Base-by-base conservation (phyloP, 305 asterid species). In the Fraxinus nigra region DNA sequence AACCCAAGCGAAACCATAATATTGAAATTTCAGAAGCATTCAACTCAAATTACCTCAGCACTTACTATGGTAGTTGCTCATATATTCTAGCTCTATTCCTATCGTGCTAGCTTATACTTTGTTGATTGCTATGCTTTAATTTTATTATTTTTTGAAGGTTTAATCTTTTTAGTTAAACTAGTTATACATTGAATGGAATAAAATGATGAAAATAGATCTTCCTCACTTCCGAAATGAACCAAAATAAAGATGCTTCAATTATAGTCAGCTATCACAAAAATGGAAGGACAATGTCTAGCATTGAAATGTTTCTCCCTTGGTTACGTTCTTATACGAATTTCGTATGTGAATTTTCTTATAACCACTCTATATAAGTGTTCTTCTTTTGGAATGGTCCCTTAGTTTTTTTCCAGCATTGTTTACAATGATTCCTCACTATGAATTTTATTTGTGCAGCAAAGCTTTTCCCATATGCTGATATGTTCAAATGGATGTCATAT, bases 401-500 rank as follows among this genome's bases (percentile, higher is more conserved):
- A 59, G 20, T 69, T 81, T 81, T 81, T 79, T 37, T 72, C 34
- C 33, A 70, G 18, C 48, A 1, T 11, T 46, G 63, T 65, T 65
- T 80, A n/a, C 85, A 76, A 75, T 76, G 78, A 61, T 76, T 72
- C 67, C 63, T 80, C 43, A 28, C 51, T 80, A 35, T 80, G 61
- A 59, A 63, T 80, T 78, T 79, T 75, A 70, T 77, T n/a, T 72
- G 38, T 87, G 88, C 97, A 96, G 99, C 92, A 65, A 94, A 87
- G 83, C 86, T 94, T 83, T 96, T 96, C 81, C 99, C 99, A 0
- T 90, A 89, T 79, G 91, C 84, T 72, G 98, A 95, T 86, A 88
- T 95, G 87, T 89, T 87, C 84, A 94, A 91, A 82, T 96, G 99
- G 99, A 80, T 96, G 93, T 90, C 97, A 7, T 96, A 96, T 88